Percentiles rank a stretch among this genome's conserved stretches.
phyloP scores from a whole-genome alignment of 257 asterid species.

The Solanum medicagineum region DNA sequence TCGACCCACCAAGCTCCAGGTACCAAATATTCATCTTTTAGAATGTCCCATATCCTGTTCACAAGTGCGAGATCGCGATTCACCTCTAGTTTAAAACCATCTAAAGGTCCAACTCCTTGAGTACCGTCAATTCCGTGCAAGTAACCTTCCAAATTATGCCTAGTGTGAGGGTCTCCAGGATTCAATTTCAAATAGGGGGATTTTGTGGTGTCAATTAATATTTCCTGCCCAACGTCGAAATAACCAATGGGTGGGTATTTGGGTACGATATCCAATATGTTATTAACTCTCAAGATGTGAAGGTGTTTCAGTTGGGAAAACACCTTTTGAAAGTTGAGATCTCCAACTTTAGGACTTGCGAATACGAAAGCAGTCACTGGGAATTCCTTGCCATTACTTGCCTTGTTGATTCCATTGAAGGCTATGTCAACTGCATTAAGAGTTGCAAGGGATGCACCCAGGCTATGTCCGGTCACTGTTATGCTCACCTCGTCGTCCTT shows the following conservation, averaged over 20 bases:
- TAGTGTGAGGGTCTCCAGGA: conserved; percentile 27
- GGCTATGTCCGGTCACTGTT: conserved; percentile 52
- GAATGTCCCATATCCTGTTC: conserved; percentile 35
- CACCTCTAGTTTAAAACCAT: conserved; percentile 44
- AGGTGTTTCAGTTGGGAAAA: conserved; percentile 15
- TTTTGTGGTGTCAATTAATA: conserved; percentile 38
- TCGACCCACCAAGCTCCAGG: conserved; percentile 64
- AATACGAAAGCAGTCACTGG: conserved; percentile 59
- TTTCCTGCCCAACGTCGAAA: conserved; percentile 50
- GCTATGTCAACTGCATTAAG: conserved; percentile 59
- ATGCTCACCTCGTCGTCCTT: conserved; percentile 62
- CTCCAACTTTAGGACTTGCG: conserved; percentile 72
- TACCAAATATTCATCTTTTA: conserved; percentile 45
- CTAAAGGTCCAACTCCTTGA: conserved; percentile 38
- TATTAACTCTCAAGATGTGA: conserved; percentile 27
- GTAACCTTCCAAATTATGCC: conserved; percentile 58
- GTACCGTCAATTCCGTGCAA: conserved; percentile 84
- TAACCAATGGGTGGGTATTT: conserved; percentile 37
- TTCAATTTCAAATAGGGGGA: conserved; percentile 39
- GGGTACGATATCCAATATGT: conserved; percentile 50
- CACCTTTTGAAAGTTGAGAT: conserved; percentile 12
- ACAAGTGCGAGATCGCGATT: conserved; percentile 43
- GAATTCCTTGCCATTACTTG: conserved; percentile 35
- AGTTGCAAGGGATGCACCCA: conserved; percentile 12
- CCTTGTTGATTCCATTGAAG: conserved; percentile 36